Base-by-base conservation (phyloP, 2,329 filamentous ascomycete species). In the Huntiella moniliformis region DNA sequence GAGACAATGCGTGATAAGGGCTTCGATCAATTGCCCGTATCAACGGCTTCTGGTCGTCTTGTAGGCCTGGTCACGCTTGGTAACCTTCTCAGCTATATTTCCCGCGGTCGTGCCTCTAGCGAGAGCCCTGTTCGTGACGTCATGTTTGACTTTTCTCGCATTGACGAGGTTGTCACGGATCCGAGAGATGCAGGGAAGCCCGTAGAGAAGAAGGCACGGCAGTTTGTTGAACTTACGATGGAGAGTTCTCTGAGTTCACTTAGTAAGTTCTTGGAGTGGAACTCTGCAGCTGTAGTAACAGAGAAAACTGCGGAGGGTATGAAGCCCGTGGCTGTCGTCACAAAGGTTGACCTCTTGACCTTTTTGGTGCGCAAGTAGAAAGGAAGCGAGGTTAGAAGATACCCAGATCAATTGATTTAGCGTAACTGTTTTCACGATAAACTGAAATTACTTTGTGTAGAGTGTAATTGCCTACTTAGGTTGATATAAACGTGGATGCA, bases 1-100 rank as follows among this genome's bases (percentile, higher is more conserved):
- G 91, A 98, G 66, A 87, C 83, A 51, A 96, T 98, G 91, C 84
- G 88, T 54, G 91, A 98, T 58, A 93, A 91, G 66, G 85, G 86
- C 51, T 98, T 95, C 60, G 92, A 98, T 58, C 92, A 98, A 64
- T 79, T 98, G 37, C 91, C 91, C 38, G 91, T 98, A 12, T 78
- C 92, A 6, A 76, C 76, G 51, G 73, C 62, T 48, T 17, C 11
- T 16, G 75, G 63, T 52, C 78, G 76, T 56, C 80, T 98, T 5
- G 85, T 93, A 43, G 91, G 91, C 32, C 75, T 98, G 5, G 82
- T 98, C 35, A 98, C 91, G 0, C 75, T 98, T 22, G 91, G 92
- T 38, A 96, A 98, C 63, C 71, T 96, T 45, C 77, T 98, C 43
- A 87, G 80, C 56, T 91, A 85, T 66, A 81, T 98, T 56, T 87